phyloP scores from a whole-genome alignment of 129 eudicot genomes.

The Pulicaria dysenterica region DNA sequence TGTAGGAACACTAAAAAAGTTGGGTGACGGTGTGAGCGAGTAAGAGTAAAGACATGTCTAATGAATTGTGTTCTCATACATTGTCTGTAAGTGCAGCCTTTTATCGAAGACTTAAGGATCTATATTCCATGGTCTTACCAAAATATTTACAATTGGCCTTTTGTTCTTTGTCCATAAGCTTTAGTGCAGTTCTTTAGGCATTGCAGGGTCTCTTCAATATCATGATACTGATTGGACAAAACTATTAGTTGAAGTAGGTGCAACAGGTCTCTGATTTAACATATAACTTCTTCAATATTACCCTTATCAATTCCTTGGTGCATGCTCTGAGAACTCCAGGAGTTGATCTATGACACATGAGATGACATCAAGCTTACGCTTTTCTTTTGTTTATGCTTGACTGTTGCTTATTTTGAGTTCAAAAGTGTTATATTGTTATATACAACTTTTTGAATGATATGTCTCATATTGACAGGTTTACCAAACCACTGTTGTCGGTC shows the following conservation, averaged over 20 bases:
- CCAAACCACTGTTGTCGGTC: conserved; percentile 97
- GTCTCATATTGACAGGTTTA: conserved; percentile 56
- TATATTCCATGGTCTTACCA: too few relatives aligned
- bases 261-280: background rate
- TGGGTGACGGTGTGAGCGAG: too few relatives aligned
- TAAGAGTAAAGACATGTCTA: too few relatives aligned
- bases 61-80: too few relatives aligned
- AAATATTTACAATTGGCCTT: too few relatives aligned
- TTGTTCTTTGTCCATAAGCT: too few relatives aligned
- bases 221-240: background rate
- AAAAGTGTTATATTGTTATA: background rate
- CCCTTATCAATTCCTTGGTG: background rate
- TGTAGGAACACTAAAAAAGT: too few relatives aligned
- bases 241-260: background rate
- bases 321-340: conserved; percentile 12
- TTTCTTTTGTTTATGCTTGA: conserved; percentile 11
- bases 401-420: background rate
- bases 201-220: too few relatives aligned
- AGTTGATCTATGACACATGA: conserved; percentile 6
- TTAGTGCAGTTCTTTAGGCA: too few relatives aligned
- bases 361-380: conserved; percentile 24
- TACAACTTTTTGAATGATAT: conserved; percentile 15
- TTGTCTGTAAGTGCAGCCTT: too few relatives aligned
- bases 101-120: too few relatives aligned
- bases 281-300: background rate